Evolutionary conservation across 768 basidiomycete genomes (phyloP), one percentile per base, ranked within the genome.

Genomic region (Leucocoprinus leucothites): DNA sequence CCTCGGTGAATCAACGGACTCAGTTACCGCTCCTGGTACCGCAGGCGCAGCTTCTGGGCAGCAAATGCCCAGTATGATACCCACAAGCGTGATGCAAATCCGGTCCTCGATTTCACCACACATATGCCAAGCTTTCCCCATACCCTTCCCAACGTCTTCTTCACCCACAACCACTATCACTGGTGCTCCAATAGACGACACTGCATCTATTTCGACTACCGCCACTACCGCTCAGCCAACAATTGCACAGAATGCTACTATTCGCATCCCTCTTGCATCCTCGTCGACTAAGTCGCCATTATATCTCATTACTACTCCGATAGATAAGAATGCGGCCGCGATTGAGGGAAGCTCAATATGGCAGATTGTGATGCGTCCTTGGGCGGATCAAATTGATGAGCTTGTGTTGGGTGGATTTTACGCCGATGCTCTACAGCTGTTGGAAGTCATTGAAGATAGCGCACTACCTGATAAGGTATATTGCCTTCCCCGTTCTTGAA

Each of bases 371-470:
- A 86, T 94, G 79, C 82, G 78, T 59, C 71, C 86, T 0, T 90
- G 93, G 87, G 77, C 81, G 5, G 82, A 85, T 19, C 91, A 96
- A 61, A 78, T 97, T 14, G 92, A 96, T 58, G 91, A 95, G 62
- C 77, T 96, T 18, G 84, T 94, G 2, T 67, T 74, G 28, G 76
- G 68, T 3, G 88, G 86, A 0, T 71, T 77, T 28, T 94, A 94
- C 65, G 73, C 77, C 0, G 89, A 96, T 63, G 94, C 91, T 0
- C 75, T 94, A n/a, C 80, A 86, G 1, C 72, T 96, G 6, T 72
- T 96, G 8, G 86, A 90, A 48, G 82, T 74, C 0, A 69, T 93
- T 3, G 89, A 92, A 60, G 74, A 77, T 36, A 67, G 72, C 9
- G 60, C 75, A 2, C 68, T 91, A 16, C 71, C 80, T 1, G 87